Base-by-base conservation (phyloP, 192 early-diverging fungal genomes). In the Mortierella hygrophila region DNA sequence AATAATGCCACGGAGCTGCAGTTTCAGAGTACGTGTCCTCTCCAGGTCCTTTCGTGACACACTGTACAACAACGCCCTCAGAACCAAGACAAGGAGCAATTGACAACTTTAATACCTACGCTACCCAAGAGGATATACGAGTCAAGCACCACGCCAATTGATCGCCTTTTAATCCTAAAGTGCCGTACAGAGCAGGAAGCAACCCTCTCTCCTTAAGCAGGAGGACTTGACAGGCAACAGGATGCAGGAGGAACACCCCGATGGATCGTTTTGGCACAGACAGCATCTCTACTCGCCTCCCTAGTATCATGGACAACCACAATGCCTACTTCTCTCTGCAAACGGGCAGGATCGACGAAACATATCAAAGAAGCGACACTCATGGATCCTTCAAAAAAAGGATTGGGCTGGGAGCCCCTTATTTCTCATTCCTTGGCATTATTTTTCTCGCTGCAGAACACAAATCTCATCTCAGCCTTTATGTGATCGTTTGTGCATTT, bases 1-100 rank as follows among this genome's bases (percentile, higher is more conserved):
- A 81, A 80, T 57, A 72, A 82, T 52, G 82, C 82, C 49, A 83
- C 76, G 38, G 82, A 83, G 55, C 77, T 83, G 8, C 84, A 86
- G 49, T 86, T 86, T 54, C 84, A 86, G 65, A 86, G 84, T 86
- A 86, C 11, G 79, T 47, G 54, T 57, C 26, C 8, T 73, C 16
- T 10, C n/a, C 18, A 29, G 72, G 3, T 32, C 11, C 0, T 11
- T 65, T 21, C 49, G 29, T 15, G 26, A 65, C 60, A 65, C 29
- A 13, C 29, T 65, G 60, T 65, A 29, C 60, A 65, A 32, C 55
- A 26, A 57, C 60, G 32, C 3, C n/a, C 13, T 65, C 60, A 13
- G 60, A 26, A 65, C 8, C 55, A n/a, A 5, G 55, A 55, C 29
- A 32, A 32, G 60, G 29, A 32, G 3, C n/a, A 11, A 65, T 15